Evolutionary conservation across 495 filamentous ascomycete species (phyloP).

Genomic region (Melanomma pulvis-pyrius): DNA sequence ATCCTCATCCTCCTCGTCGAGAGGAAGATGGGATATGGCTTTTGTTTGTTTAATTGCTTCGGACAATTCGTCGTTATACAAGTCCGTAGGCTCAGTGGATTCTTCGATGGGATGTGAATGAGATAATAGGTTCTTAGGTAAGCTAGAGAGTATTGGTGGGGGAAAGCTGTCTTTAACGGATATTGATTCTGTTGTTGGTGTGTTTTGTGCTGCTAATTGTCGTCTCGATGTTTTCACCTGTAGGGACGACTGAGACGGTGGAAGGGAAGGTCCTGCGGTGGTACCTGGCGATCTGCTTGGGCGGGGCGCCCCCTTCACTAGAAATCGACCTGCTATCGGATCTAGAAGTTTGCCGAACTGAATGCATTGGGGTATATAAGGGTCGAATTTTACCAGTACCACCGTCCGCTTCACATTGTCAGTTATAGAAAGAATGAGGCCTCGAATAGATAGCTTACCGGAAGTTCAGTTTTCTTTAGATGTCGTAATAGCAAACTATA

Average conservation of each 20-base stretch:
- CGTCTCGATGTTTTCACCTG: slow-evolving; percentile 36
- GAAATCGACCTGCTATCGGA: slow-evolving; percentile 31
- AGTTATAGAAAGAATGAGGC: neutral
- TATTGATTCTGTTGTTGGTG: slow-evolving; percentile 16
- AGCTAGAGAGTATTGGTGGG: neutral
- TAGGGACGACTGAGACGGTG: slow-evolving; percentile 30
- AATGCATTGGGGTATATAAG: slow-evolving; percentile 80
- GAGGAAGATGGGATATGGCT: slow-evolving; percentile 54
- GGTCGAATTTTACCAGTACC: slow-evolving; percentile 68
- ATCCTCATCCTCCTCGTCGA: slow-evolving; percentile 37
- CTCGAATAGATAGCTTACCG: slow-evolving; percentile 46
- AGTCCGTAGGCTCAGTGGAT: slow-evolving; percentile 1
- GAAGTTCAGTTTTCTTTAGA: slow-evolving; percentile 55
- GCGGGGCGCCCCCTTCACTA: slow-evolving; percentile 50
- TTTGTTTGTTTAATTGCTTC: slow-evolving; percentile 61
- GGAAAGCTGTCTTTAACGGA: neutral
- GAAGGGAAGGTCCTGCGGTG: neutral
- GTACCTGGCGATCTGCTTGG: neutral
- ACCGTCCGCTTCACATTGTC: slow-evolving; percentile 49
- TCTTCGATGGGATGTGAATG: neutral
- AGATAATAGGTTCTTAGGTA: neutral
- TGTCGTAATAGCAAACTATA: slow-evolving; percentile 67
- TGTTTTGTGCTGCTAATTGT: slow-evolving; percentile 5
- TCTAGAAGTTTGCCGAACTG: slow-evolving; percentile 21
- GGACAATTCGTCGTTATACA: slow-evolving; percentile 56